These are phyloP conservation scores for Aspergillus campestris DNA, from an alignment of 495 filamentous ascomycete species.

Conservation along the genomic window DNA sequence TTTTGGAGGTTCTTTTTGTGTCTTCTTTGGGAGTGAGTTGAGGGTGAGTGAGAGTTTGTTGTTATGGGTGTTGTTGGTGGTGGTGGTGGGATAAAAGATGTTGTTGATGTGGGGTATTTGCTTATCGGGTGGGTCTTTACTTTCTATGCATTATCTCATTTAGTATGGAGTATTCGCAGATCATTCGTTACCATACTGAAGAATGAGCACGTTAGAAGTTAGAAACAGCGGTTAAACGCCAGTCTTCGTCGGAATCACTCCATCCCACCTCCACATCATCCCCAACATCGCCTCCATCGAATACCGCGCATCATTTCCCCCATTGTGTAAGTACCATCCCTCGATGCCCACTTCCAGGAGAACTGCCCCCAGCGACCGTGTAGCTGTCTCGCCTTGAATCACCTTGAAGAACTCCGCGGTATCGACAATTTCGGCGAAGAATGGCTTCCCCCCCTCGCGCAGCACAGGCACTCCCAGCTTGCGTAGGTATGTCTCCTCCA, in stretches of 20 bases:
- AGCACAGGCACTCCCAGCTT: conserved; percentile 43
- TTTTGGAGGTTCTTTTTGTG: conserved; percentile 15
- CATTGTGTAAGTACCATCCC: conserved; percentile 71
- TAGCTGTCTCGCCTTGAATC: conserved; percentile 38
- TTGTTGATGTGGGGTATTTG: background rate
- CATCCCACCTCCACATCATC: conserved; percentile 31
- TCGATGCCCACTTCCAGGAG: conserved; percentile 54
- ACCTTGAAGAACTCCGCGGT: conserved; percentile 59
- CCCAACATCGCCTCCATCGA: conserved; percentile 68
- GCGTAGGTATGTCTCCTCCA: conserved; percentile 60
- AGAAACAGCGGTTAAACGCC: no score
- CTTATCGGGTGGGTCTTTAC: background rate
- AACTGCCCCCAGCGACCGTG: conserved; percentile 49
- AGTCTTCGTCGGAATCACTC: no score
- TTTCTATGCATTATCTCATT: no score
- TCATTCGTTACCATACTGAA: no score
- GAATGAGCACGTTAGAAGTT: no score
- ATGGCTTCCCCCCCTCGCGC: background rate
- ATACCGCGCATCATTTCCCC: conserved; percentile 88
- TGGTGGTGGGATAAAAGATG: background rate
- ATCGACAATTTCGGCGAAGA: conserved; percentile 52
- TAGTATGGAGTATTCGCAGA: no score
- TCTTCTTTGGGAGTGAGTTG: background rate
- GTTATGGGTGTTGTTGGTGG: no score
- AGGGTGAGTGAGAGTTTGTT: no score